Evolutionary conservation across 202 grass and related monocot genomes (phyloP), one percentile per base, ranked within the genome.

Genomic region (Brachypodium distachyon): DNA sequence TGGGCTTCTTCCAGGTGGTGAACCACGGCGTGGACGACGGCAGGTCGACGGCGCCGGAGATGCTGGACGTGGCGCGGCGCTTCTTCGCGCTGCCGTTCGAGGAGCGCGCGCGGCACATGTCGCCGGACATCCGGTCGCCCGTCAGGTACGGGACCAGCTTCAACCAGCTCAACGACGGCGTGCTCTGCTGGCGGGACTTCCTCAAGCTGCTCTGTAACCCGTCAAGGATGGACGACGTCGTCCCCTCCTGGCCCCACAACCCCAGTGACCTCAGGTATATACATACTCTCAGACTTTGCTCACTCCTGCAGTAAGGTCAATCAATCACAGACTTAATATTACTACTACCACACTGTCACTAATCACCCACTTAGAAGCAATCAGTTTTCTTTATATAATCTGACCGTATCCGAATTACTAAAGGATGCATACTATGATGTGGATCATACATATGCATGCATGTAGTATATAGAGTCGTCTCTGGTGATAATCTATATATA

Each of bases 1-100:
- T 79, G 40, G 95, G 95, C 11, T 98, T 98, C 89, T 98, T 98
- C n/a, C 91, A 94, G 94, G 84, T 92, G 78, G 85, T 94, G 70
- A 98, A 94, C 85, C 95, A 98, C 46, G 82, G 80, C 3, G 75
- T 90, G 0, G 76, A 26, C 0, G 10, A 12, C 4, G 1, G 4
- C 33, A 84, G 77, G n/a, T n/a, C n/a, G n/a, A n/a, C n/a, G 6
- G 72, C 36, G 11, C 10, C 2, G 33, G 77, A 56, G 4, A 74
- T 92, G 82, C 77, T 86, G 14, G 82, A 85, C 54, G 89, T 84
- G 59, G 87, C 83, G 59, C 74, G 63, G 22, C 84, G 89, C 0
- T 98, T 98, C 85, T 98, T 98, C 84, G 77, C 53, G 27, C 85
- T 94, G 44, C 82, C 89, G 23, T 65, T 81, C 2, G 32, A 75